Base-by-base conservation (phyloP, 768 basidiomycete species). In the Sistotremastrum niveocremeum region DNA sequence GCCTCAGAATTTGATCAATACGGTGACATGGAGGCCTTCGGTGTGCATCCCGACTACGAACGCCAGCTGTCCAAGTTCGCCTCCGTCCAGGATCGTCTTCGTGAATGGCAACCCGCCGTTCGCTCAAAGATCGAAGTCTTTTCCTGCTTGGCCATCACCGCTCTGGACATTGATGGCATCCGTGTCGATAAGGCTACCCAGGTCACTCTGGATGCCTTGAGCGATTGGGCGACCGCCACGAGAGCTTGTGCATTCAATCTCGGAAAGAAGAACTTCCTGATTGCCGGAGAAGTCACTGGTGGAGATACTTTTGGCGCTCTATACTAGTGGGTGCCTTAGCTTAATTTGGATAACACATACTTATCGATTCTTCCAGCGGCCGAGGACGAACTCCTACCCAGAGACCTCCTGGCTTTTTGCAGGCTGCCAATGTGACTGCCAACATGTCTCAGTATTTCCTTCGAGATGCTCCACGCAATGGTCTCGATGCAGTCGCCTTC, bases 1-100 rank as follows among this genome's bases (percentile, higher is more conserved):
- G 59, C 64, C 9, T 90, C 86, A 11, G 88, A 91, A 51, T 93
- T 94, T 54, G 91, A 95, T 63, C 90, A 94, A 50, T 95, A 84
- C 54, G 91, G 91, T 51, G 91, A 95, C 65, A 88, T 89, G 77
- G 91, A 95, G 62, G 91, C 91, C 51, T 94, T 94, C 59, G 91
- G 91, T 81, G 90, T 95, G 32, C 85, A 88, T 64, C 86, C 84
- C 39, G 83, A 88, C 65, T 90, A 79, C 84, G 77, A 94, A 58
- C 90, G 91, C 72, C 85, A 95, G 61, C 67, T 95, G 20, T 77
- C 88, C 53, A 95, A 95, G 59, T 94, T 94, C 62, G 89, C 91
- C 35, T 93, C 90, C 47, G 91, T 94, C 3, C 91, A 95, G 58
- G 91, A 95, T 61, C 86, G 91, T 73, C 77, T 94, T 35, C 76